Evolutionary conservation across 352 stramenopile genomes (phyloP).

Genomic region (Globisporangium takayamanum): DNA sequence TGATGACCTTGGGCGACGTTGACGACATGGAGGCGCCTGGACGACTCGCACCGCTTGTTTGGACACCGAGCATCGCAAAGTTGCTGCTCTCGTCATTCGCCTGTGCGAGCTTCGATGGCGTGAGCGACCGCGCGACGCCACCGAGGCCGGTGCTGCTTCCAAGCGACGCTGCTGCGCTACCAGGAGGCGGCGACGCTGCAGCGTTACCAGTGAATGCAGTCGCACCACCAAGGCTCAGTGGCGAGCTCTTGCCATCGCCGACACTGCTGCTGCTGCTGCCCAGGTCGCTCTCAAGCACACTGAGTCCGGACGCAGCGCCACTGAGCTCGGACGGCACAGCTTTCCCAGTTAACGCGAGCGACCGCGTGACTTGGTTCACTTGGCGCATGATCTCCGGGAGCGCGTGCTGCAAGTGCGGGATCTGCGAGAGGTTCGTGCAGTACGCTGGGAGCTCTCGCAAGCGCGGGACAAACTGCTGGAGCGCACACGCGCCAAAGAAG

Average conservation of each 20-base stretch:
- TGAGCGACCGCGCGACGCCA: conserved; percentile 7
- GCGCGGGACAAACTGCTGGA: conserved; percentile 97
- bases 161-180: background rate
- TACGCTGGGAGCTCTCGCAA: conserved; percentile 97
- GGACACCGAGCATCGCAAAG: conserved; percentile 6
- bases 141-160: conserved; percentile 3
- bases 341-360: conserved; percentile 34
- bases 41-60: conserved; percentile 11
- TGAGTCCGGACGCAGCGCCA: background rate
- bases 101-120: conserved; percentile 13
- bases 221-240: conserved; percentile 18
- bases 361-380: conserved; percentile 76
- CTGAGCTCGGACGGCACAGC: conserved; percentile 12
- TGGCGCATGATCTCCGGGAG: conserved; percentile 90
- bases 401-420: conserved; percentile 93
- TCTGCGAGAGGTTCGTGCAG: conserved; percentile 97
- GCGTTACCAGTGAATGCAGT: conserved; percentile 20
- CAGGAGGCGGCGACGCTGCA: conserved; percentile 11
- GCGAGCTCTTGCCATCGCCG: conserved; percentile 13
- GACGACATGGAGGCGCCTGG: conserved; percentile 16
- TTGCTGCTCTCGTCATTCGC: conserved; percentile 9
- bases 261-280: conserved; percentile 2
- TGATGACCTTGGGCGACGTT: conserved; percentile 35
- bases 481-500: conserved; percentile 96
- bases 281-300: background rate